Base-by-base conservation (phyloP, 768 basidiomycete species). In the Russula olivacea region DNA sequence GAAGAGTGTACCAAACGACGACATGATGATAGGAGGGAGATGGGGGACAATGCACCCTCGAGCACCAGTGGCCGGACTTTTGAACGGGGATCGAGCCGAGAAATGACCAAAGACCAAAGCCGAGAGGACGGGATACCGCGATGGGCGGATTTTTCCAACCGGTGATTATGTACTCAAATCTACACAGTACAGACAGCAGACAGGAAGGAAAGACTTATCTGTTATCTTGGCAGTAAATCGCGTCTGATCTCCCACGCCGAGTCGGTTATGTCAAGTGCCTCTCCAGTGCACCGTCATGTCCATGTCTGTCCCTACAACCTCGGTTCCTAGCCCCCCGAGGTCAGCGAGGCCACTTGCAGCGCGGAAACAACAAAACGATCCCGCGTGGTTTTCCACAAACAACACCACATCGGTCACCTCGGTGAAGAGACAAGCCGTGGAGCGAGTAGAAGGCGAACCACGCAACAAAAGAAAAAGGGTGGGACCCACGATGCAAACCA, bases 1-100 rank as follows among this genome's bases (percentile, higher is more conserved):
- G 79, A 91, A 99, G 43, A 91, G 79, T 28, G 80, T 84, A 25
- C 97, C 97, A 75, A 89, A 99, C 59, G 94, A 91, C 25, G 93
- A 96, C 97, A 99, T 98, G 64, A 43, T 48, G 41, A n/a, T 49
- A 19, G 5, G 48, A 40, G 32, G 28, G 38, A 43, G 7, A 38
- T 17, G 57, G 23, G 32, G 36, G 41, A n/a, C 30, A 14, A n/a
- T 45, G 17, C 7, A 23, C 0, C 4, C 19, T 49, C 15, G 14
- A 28, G n/a, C 4, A 8, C 5, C 9, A 36, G 23, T 7, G 19
- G 21, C 4, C n/a, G 14, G 10, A 34, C 32, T 60, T 64, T 55
- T 64, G 47, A 45, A 28, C 47, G 1, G 32, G 1, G 11, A 23
- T 34, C 10, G 55, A 2, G 40, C 63, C 63, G 63, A 30, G 40